phyloP scores from a whole-genome alignment of 2,329 filamentous ascomycete genomes.

The Didymosphaeria variabile region DNA sequence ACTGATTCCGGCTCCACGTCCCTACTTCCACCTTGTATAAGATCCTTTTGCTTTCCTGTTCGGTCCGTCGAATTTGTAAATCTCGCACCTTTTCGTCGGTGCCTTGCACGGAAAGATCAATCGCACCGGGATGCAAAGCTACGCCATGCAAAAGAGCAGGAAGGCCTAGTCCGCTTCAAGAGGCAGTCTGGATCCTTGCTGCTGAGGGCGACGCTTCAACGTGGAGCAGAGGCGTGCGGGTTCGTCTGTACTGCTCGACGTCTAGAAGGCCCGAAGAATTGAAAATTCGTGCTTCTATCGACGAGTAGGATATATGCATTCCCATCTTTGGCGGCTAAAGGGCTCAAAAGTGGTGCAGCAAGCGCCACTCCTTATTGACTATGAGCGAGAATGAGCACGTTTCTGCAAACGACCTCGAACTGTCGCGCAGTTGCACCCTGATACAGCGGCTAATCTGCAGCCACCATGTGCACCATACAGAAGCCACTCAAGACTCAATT shows the following conservation, averaged over 20 bases:
- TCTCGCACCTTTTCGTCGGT: background rate
- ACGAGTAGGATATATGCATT: background rate
- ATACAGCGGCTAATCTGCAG: slow-evolving; percentile 10
- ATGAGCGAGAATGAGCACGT: slow-evolving; percentile 15
- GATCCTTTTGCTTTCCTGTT: background rate
- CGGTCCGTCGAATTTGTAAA: background rate
- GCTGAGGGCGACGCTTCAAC: background rate
- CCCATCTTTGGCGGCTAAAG: background rate
- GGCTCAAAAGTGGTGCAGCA: slow-evolving; percentile 4
- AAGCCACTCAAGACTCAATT: background rate
- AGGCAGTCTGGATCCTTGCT: background rate
- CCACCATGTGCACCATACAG: slow-evolving; percentile 2
- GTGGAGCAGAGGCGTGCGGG: background rate
- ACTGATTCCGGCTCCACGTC: background rate
- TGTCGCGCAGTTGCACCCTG: slow-evolving; percentile 8
- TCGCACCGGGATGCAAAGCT: background rate
- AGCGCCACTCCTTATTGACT: slow-evolving; percentile 1
- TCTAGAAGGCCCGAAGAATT: background rate
- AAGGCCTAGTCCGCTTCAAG: background rate
- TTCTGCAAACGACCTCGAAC: slow-evolving; percentile 13
- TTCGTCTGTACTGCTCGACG: background rate
- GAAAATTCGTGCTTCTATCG: background rate
- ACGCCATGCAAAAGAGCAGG: background rate
- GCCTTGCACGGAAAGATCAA: background rate
- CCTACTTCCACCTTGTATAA: background rate